Base-by-base conservation (phyloP, 2,329 filamentous ascomycete genomes). In the Escovopsis sp. region DNA sequence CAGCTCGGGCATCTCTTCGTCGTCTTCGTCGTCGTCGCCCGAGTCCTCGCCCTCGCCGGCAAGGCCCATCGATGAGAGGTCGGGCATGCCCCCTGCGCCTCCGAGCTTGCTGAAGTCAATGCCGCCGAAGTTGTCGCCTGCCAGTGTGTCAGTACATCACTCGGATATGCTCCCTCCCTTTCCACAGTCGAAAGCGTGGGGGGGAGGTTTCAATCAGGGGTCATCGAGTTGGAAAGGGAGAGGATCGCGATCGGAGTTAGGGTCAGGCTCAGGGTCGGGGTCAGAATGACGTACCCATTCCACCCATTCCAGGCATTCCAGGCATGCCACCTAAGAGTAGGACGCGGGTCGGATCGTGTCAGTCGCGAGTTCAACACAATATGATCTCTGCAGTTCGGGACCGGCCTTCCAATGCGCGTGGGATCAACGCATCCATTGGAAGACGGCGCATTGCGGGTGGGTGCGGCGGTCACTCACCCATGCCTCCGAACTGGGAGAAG, bases 41-140 rank as follows among this genome's bases (percentile, higher is more conserved):
- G 67, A 72, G 21, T 43, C 43, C 4, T 57, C 62, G 61, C 68
- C 64, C 72, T 70, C 41, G 66, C 72, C 16, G 39, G 42, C 23
- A 37, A 29, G 14, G 38, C 68, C 70, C 65, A 76, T 75, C 34
- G 39, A 39, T 36, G 42, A 39, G 36, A 53, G 43, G 38, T 48
- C 50, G 29, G 45, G 45, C 49, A 52, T 49, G 35, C 44, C 50
- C 26, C 39, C 43, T 14, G 41, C 73, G 44, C 68, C 73, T 43
- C 77, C 79, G 43, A 93, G 78, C 70, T 93, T 92, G 51, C 82
- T 90, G 75, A 93, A 93, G 63, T 93, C 86, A 54, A 94, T 90
- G 50, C 82, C 83, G 50, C 81, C 76, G 45, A 90, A 84, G 58
- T 85, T 83, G 46, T 75, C 76, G 29, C 46, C 46, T 33, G 31